A percentile compares a stretch with the other conserved stretches of the same genome.
Evolutionary conservation across 2,329 filamentous ascomycete species (phyloP).

Genomic region (Talaromyces sp.): DNA sequence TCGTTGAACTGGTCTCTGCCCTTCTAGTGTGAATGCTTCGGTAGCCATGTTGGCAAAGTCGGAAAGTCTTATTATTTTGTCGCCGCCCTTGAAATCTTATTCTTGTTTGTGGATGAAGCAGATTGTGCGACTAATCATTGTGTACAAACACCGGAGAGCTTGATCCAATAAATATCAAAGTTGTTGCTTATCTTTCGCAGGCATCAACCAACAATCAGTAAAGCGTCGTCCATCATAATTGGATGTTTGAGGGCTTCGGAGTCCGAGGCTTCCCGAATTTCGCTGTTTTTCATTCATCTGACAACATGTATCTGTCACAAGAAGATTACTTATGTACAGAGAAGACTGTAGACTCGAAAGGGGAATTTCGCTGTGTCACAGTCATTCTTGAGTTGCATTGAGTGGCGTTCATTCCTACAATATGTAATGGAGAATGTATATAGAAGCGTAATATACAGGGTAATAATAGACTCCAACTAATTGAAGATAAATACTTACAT

Average conservation of each 20-base stretch:
- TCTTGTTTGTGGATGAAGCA: too few species aligned
- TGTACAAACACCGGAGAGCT: not conserved
- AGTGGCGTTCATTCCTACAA: too few species aligned
- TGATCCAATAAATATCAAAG: not conserved
- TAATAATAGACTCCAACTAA: too few species aligned
- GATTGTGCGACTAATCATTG: not conserved
- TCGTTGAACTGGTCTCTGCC: not conserved
- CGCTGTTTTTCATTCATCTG: not conserved
- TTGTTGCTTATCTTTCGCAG: not conserved
- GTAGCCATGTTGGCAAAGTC: not conserved
- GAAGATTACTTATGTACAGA: too few species aligned
- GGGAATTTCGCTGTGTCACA: too few species aligned
- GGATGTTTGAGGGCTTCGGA: not conserved
- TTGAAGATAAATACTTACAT: too few species aligned
- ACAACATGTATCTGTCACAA: too few species aligned
- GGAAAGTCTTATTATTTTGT: not conserved
- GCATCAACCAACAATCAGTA: not conserved
- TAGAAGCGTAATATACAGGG: too few species aligned
- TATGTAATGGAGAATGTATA: too few species aligned
- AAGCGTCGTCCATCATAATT: not conserved
- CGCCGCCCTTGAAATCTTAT: too few species aligned
- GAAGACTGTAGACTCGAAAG: too few species aligned
- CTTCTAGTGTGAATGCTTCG: not conserved
- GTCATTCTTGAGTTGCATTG: too few species aligned
- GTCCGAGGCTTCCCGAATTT: not conserved